phyloP scores from a whole-genome alignment of 345 rosid genomes.

The Leavenworthia alabamica region DNA sequence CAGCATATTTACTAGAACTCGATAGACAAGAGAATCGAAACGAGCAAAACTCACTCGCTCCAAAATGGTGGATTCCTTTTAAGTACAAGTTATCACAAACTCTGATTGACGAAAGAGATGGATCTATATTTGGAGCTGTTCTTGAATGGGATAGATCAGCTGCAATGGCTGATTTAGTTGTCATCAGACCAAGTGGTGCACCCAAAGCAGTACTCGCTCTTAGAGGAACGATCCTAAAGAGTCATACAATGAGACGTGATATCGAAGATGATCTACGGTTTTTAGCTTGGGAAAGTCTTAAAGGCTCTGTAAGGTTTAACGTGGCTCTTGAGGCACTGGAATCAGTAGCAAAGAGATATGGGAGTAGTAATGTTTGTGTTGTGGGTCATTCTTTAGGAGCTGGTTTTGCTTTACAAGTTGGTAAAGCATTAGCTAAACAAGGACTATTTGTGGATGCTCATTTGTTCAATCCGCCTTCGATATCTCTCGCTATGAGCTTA shows the following conservation, averaged over 20 bases:
- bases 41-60: conserved; percentile 66
- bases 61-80: conserved; percentile 94
- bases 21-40: conserved; percentile 81
- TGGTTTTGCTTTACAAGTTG: conserved; percentile 90
- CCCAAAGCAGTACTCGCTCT: conserved; percentile 77
- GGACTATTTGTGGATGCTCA: conserved; percentile 77
- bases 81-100: conserved; percentile 73
- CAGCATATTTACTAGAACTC: conserved; percentile 78
- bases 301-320: conserved; percentile 81
- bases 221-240: conserved; percentile 78
- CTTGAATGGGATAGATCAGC: conserved; percentile 92
- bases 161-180: conserved; percentile 66
- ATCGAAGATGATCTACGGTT: conserved; percentile 92
- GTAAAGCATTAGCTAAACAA: conserved; percentile 86
- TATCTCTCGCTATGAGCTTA: conserved; percentile 87
- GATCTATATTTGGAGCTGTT: conserved; percentile 78
- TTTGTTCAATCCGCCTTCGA: conserved; percentile 89
- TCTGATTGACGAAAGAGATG: conserved; percentile 71
- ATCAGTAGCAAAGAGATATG: conserved; percentile 60
- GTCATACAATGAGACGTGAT: conserved; percentile 75
- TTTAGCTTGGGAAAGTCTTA: conserved; percentile 90
- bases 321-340: conserved; percentile 58
- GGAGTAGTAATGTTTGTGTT: conserved; percentile 70
- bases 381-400: conserved; percentile 98
- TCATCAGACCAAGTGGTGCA: conserved; percentile 87